Evolutionary conservation across 164 flowering plant genomes (phyloP), one percentile per base, ranked within the genome.

Genomic region (Liriodendron chinense): DNA sequence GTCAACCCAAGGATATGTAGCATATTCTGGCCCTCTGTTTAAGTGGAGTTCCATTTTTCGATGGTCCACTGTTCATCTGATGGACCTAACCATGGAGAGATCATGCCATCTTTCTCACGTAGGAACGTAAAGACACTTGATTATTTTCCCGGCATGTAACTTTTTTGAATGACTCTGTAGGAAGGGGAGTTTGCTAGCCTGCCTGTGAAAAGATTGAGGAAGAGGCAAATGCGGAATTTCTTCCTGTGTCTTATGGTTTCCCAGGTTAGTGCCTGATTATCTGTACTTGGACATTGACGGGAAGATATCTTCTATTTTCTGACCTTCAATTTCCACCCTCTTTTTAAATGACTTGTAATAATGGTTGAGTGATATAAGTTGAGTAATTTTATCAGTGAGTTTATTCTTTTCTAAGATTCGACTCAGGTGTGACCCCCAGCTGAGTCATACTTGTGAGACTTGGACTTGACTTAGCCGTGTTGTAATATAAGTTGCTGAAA

Each of bases 241-340:
- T 89, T 92, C 71, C 80, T 95, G 65, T 92, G 92, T 80, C 96
- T 95, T 78, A 91, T 95, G 98, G 94, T 95, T 79, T 92, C 98
- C 68, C 98, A 95, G 78, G 98, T 94, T 88, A 84, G 89, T 16
- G 20, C 57, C 57, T 53, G 57, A 10, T 16, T 53, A 53, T 53
- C 2, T 7, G 34, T 28, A 28, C 34, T 28, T 28, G 34, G 34
- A 28, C 34, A 28, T 28, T 28, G 43, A 34, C 43, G 5, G 43
- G 43, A 34, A 34, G 43, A 34, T 34, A 34, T 34, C 43, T 34
- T 34, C 43, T 34, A 3, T 34, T 34, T 1, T 34, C 43, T 34
- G 43, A 34, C 43, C 43, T 34, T 34, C 43, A 34, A 34, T 34
- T 34, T 34, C 43, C 43, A 34, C 43, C 43, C 43, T 34, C 7